These are phyloP conservation scores for Botrytis porri DNA, from an alignment of 2,329 filamentous ascomycete species.

Conservation along the genomic window DNA sequence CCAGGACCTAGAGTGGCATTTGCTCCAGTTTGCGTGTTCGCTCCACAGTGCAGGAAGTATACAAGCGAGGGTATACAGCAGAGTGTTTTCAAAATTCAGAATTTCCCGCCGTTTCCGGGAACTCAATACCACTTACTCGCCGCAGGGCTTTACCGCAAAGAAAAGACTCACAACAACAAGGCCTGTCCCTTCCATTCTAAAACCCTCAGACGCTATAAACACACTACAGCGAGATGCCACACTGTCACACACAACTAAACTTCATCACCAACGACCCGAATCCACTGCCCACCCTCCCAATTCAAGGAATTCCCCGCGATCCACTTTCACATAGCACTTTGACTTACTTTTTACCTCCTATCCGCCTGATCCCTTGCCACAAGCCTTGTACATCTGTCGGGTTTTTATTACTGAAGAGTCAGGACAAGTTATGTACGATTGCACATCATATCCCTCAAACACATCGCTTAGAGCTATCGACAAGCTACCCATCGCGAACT, in stretches of 20 bases:
- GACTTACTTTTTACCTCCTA: not conserved
- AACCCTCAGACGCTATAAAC: not conserved
- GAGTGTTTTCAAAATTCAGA: not conserved
- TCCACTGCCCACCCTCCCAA: conserved; percentile 11
- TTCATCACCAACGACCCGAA: not conserved
- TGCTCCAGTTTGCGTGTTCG: not conserved
- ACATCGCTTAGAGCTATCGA: not conserved
- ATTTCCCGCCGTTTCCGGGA: not conserved
- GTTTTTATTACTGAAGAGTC: not conserved
- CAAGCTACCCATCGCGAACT: not conserved
- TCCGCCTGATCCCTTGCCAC: not conserved
- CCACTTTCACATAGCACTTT: not conserved
- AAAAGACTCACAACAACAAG: not conserved
- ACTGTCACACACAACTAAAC: conserved; percentile 1
- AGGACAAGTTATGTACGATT: not conserved
- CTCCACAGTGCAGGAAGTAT: not conserved
- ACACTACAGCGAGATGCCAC: not conserved
- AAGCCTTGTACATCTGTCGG: not conserved
- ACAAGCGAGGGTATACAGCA: not conserved
- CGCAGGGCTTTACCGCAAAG: not conserved
- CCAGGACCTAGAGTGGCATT: not conserved
- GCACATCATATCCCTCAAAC: not conserved
- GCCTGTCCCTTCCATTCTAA: not conserved
- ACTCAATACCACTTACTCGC: not conserved
- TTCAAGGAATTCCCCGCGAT: not conserved